Evolutionary conservation across 331 rosid species (phyloP).

Genomic region (Malus hybrid): DNA sequence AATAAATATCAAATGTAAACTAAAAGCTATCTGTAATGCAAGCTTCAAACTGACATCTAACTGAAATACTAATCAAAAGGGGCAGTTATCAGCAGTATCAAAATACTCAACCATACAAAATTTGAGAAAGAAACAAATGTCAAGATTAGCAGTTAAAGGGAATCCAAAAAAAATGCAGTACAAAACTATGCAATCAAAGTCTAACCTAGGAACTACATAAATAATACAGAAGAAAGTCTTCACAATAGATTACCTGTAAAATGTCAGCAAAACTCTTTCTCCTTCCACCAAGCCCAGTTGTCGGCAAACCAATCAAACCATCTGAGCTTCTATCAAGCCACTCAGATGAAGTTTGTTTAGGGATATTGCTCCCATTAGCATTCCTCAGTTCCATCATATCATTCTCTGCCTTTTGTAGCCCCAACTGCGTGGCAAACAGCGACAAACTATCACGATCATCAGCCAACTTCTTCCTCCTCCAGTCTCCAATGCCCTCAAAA

Average conservation of each 20-base stretch:
- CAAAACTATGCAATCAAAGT: background rate
- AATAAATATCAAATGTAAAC: background rate
- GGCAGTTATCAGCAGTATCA: background rate
- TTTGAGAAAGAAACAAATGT: background rate
- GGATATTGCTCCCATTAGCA: conserved; percentile 41
- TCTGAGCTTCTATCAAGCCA: conserved; percentile 42
- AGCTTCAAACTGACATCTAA: background rate
- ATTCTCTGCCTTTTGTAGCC: conserved; percentile 52
- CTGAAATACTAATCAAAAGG: background rate
- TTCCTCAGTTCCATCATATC: conserved; percentile 61
- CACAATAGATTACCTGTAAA: conserved; percentile 55
- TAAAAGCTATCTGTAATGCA: background rate
- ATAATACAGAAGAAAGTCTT: background rate
- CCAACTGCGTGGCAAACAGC: conserved; percentile 72
- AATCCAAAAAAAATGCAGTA: background rate
- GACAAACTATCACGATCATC: conserved; percentile 48
- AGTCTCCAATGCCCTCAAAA: conserved; percentile 49
- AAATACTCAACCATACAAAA: background rate
- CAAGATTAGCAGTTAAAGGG: background rate
- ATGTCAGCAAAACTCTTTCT: conserved; percentile 75
- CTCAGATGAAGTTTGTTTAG: conserved; percentile 42
- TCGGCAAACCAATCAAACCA: conserved; percentile 40
- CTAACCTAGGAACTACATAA: background rate
- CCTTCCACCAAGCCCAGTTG: conserved; percentile 57
- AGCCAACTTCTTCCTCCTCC: conserved; percentile 49